phyloP scores from a whole-genome alignment of 768 basidiomycete species.

The Russula sp. region DNA sequence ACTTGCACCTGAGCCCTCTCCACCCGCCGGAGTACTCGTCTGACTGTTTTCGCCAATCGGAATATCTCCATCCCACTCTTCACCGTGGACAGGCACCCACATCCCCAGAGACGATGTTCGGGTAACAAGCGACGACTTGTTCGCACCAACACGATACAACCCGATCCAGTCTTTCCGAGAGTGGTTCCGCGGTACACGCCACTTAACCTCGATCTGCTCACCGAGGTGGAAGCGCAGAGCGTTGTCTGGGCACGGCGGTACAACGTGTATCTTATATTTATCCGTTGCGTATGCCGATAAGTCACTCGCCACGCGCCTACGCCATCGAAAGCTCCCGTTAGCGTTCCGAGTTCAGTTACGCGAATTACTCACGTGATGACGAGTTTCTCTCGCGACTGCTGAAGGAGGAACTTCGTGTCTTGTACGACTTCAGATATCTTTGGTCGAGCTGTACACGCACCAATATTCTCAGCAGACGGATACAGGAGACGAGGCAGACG shows the following conservation, averaged over 20 bases:
- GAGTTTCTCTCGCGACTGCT: conserved; percentile 86
- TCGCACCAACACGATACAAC: conserved; percentile 85
- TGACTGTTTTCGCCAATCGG: conserved; percentile 48
- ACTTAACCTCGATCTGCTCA: conserved; percentile 80
- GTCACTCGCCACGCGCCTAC: conserved; percentile 77
- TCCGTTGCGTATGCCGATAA: conserved; percentile 74
- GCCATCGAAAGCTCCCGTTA: conserved; percentile 13
- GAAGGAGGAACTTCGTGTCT: conserved; percentile 87
- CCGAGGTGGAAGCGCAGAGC: conserved; percentile 78
- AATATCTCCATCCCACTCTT: conserved; percentile 91
- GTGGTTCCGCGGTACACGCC: conserved; percentile 84
- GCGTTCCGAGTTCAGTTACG: neutral
- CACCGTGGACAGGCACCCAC: conserved; percentile 89
- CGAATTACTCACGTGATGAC: conserved; percentile 75
- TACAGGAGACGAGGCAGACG: conserved; percentile 34
- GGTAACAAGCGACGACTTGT: conserved; percentile 79
- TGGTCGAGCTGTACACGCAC: conserved; percentile 63
- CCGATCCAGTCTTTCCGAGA: conserved; percentile 97
- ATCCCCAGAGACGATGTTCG: conserved; percentile 80
- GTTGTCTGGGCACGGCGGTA: conserved; percentile 53
- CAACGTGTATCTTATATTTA: conserved; percentile 69
- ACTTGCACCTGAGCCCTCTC: conserved; percentile 33
- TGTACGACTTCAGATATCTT: conserved; percentile 85
- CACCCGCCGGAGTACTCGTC: conserved; percentile 32
- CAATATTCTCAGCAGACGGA: conserved; percentile 8